A percentile compares a stretch with the other conserved stretches of the same genome.
These are phyloP conservation scores for Tillandsia fasciculata DNA, from an alignment of 176 grass and related monocot genomes.

Conservation along the genomic window DNA sequence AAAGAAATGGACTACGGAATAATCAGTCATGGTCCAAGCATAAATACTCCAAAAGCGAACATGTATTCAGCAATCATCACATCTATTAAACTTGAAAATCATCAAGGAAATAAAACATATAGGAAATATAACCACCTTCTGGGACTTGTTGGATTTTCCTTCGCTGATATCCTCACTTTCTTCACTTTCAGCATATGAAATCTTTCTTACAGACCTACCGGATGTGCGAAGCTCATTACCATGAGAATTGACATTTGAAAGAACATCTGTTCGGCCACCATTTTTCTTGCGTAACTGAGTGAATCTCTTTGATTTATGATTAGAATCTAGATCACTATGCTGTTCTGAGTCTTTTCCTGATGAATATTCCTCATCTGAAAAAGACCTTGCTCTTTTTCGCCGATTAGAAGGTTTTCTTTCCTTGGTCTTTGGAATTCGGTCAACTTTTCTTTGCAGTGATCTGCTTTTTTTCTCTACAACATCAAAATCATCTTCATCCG, in stretches of 20 bases:
- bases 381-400: slow-evolving; percentile 46
- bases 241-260: slow-evolving; percentile 26
- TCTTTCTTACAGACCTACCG: slow-evolving; percentile 63
- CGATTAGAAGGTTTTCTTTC: slow-evolving; percentile 45
- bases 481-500: slow-evolving; percentile 64
- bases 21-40: neutral
- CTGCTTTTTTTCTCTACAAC: slow-evolving; percentile 49
- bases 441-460: slow-evolving; percentile 52
- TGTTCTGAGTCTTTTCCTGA: slow-evolving; percentile 67
- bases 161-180: slow-evolving; percentile 73
- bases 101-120: neutral
- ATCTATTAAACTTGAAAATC: neutral
- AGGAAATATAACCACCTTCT: slow-evolving; percentile 47
- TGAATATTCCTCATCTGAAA: slow-evolving; percentile 85
- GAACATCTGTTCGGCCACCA: slow-evolving; percentile 19
- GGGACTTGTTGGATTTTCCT: slow-evolving; percentile 62
- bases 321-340: slow-evolving; percentile 35
- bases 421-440: slow-evolving; percentile 36
- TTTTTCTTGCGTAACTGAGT: slow-evolving; percentile 40
- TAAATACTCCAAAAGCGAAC: too few species aligned
- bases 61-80: too few species aligned
- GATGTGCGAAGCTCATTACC: slow-evolving; percentile 70
- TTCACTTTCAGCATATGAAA: slow-evolving; percentile 99
- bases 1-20: neutral
- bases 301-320: slow-evolving; percentile 42